Evolutionary conservation across 192 early-diverging fungal genomes (phyloP), one percentile per base, ranked within the genome.

Genomic region (Geranomyces michiganensis): DNA sequence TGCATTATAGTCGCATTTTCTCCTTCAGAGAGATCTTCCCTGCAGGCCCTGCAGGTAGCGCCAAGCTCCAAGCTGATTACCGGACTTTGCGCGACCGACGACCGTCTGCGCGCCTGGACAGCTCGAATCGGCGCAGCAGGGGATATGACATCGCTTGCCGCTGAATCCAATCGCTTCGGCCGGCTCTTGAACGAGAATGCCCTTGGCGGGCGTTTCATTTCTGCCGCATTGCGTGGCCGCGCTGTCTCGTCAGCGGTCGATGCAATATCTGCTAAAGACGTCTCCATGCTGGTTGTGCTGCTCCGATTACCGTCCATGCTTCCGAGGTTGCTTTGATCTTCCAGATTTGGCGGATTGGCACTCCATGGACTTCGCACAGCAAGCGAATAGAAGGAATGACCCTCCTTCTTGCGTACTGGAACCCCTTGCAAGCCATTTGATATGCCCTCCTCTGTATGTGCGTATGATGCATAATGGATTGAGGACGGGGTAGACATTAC

Each of bases 21-120:
- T 17, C 47, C 22, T 21, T 51, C 56, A 6, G 27, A 33, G 21
- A 78, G 41, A 21, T 71, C 70, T 22, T 78, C 80, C 33, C 67
- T 53, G 55, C 80, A 81, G 21, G 71, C 13, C 46, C 65, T 13
- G 49, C 80, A 81, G 3, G 62, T 30, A n/a, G 62, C 70, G 24
- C 70, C 70, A 29, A 72, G 32, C 62, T 72, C 70, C 30, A 72
- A 32, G 10, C 59, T 72, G 22, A 72, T 47, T 17, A 72, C 60
- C 6, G 70, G 60, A 22, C 21, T 46, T 15, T 19, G 44, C n/a
- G 46, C 46, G 30, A 27, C 60, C 0, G 59, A 53, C 8, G 74
- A 55, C 13, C 26, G 31, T 72, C 61, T 44, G n/a, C 68, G 15
- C 21, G 33, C 10, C 31, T 60, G 58, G 17, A 60, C 29, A 33